phyloP scores from a whole-genome alignment of 108 stramenopile genomes.

The Skeletonema grethae region DNA sequence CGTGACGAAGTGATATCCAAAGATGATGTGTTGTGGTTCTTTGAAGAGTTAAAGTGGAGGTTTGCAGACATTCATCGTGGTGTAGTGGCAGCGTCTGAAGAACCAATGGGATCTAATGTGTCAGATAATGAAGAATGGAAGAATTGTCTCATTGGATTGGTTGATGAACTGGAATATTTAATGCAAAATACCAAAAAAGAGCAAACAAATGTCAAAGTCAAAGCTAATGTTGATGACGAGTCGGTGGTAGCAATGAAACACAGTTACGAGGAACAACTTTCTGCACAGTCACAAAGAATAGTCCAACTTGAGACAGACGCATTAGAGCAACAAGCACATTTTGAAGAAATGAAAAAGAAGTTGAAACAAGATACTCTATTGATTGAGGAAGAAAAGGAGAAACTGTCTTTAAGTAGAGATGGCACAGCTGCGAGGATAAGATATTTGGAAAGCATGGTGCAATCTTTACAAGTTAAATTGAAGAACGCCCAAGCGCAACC shows the following conservation, averaged over 20 bases:
- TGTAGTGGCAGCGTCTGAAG: background rate
- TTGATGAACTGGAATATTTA: slow-evolving; percentile 9
- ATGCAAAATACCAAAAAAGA: background rate
- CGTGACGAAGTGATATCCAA: slow-evolving; percentile 11
- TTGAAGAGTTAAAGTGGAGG: slow-evolving; percentile 37
- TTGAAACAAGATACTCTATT: background rate
- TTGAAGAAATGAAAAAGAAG: slow-evolving; percentile 16
- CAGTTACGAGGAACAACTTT: slow-evolving; percentile 5
- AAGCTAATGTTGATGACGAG: background rate
- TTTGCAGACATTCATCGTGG: slow-evolving; percentile 35
- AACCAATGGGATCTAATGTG: background rate
- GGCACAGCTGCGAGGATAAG: slow-evolving; percentile 33
- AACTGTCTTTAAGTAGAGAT: slow-evolving; percentile 15
- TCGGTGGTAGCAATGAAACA: slow-evolving; percentile 14
- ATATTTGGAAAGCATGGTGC: slow-evolving; percentile 41
- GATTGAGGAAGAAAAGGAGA: slow-evolving; percentile 17
- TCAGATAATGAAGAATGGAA: slow-evolving; percentile 17
- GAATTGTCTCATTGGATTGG: slow-evolving; percentile 27
- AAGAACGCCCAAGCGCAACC: background rate
- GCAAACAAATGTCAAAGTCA: background rate
- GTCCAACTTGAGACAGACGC: slow-evolving; percentile 17
- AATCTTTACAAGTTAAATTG: slow-evolving; percentile 26
- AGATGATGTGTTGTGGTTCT: slow-evolving; percentile 32
- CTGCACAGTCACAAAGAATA: background rate
- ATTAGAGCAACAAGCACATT: slow-evolving; percentile 8